Evolutionary conservation across 179 eudicot genomes (phyloP), one percentile per base, ranked within the genome.

Genomic region (Camellia oleifera): DNA sequence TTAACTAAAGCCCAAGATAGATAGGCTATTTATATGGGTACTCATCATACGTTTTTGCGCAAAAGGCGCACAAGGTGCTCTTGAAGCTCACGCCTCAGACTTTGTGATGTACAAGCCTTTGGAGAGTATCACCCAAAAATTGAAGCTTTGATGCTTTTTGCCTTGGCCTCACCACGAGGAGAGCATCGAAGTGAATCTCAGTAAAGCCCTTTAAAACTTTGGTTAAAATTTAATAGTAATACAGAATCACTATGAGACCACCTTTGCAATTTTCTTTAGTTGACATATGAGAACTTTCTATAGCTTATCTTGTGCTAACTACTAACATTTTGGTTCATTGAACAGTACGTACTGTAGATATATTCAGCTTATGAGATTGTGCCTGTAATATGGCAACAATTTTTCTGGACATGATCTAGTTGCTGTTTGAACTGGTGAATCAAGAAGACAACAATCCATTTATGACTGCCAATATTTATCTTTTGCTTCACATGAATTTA

Each of bases 221-320:
- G 40, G 40, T 32, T 1, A 32, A 26, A 32, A 32, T 32, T 32
- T 67, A 58, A 53, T 57, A 40, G 48, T 4, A 67, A 42, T 7
- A 13, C 17, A 61, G 45, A 70, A 45, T 7, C 18, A 44, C 46
- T 61, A 48, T 8, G 57, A 69, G 17, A 72, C 60, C 10, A 42
- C 32, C 65, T 81, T 53, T 74, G 20, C 77, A 52, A 42, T 57
- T 60, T 61, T 46, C 8, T 45, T 80, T 10, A 48, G 57, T 68
- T 58, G 71, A 48, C 52, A 67, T 54, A 15, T 18, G 63, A 64
- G 61, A 46, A 69, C 54, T 61, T 61, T 69, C 44, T 46, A 50
- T 69, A 66, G 67, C 15, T 26, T 18, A 2, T 20, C n/a, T 73
- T 42, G 0, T 14, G 20, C 54, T 61, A 77, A 53, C 46, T 14